Percentiles rank a stretch among this genome's conserved stretches.
Evolutionary conservation across 352 stramenopile genomes (phyloP).

Genomic region (Globisporangium recalcitrans): DNA sequence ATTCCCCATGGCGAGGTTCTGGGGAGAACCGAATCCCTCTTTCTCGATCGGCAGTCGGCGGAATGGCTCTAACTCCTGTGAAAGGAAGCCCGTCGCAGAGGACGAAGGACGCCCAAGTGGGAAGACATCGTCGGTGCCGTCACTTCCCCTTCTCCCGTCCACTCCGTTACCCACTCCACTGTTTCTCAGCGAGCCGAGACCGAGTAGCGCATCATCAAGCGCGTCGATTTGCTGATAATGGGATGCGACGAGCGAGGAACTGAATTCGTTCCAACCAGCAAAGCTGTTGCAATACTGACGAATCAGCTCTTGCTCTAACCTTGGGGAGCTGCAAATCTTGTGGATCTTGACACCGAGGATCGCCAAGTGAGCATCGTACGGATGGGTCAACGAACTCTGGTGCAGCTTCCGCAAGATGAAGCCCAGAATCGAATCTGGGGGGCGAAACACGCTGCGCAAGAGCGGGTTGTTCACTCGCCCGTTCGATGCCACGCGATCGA

Average conservation of each 20-base stretch:
- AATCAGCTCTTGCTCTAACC: conserved; percentile 72
- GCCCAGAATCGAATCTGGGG: conserved; percentile 54
- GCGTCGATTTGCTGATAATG: conserved; percentile 79
- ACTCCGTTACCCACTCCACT: conserved; percentile 13
- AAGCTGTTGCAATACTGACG: conserved; percentile 65
- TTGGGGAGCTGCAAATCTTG: conserved; percentile 70
- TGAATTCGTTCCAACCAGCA: conserved; percentile 59
- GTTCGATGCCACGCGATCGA: conserved; percentile 56
- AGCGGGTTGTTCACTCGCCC: conserved; percentile 73
- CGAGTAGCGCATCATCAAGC: conserved; percentile 40
- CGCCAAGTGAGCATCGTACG: conserved; percentile 65
- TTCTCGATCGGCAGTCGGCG: conserved; percentile 60
- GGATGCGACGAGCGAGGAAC: conserved; percentile 54
- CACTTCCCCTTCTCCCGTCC: conserved; percentile 25
- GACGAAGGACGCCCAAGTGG: conserved; percentile 47
- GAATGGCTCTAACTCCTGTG: conserved; percentile 58
- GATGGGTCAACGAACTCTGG: conserved; percentile 37
- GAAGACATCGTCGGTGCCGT: conserved; percentile 47
- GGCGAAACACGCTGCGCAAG: conserved; percentile 63
- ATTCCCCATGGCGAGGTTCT: conserved; percentile 51
- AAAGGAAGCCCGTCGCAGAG: conserved; percentile 63
- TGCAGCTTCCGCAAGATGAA: conserved; percentile 69
- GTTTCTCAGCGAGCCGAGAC: conserved; percentile 17
- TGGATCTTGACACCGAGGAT: conserved; percentile 79
- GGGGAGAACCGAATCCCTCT: conserved; percentile 59